Percentiles rank a stretch among this genome's conserved stretches.
These are phyloP conservation scores for Solanum medicagineum DNA, from an alignment of 257 asterid genomes.

Conservation along the genomic window DNA sequence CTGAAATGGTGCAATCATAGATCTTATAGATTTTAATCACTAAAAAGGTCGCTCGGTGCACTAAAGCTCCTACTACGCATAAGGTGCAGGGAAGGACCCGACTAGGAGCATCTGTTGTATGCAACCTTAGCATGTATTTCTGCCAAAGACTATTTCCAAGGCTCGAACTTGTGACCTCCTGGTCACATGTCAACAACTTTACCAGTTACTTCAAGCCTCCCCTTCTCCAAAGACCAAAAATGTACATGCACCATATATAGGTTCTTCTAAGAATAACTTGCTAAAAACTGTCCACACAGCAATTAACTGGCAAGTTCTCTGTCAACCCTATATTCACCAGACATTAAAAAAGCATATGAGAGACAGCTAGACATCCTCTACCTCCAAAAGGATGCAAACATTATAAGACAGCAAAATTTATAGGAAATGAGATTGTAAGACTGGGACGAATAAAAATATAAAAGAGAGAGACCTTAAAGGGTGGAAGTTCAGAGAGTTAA, in stretches of 20 bases:
- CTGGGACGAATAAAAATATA: neutral
- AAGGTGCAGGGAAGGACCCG: no score
- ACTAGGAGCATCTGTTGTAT: no score
- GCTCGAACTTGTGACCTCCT: no score
- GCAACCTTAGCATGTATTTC: no score
- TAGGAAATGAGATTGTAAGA: neutral
- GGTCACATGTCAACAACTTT: no score
- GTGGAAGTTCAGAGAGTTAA: conserved; percentile 82
- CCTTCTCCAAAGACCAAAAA: neutral
- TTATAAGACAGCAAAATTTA: neutral
- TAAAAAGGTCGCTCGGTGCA: neutral
- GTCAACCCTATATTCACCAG: neutral
- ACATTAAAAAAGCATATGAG: neutral
- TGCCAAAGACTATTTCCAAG: no score
- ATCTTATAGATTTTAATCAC: neutral
- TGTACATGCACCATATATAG: neutral
- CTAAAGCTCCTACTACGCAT: no score
- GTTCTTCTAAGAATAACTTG: neutral
- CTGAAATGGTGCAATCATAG: neutral
- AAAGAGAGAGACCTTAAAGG: conserved; percentile 53
- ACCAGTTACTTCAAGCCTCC: no score
- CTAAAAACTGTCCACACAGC: neutral
- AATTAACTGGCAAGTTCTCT: neutral
- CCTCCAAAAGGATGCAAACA: neutral
- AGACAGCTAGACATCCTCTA: neutral